Conservation (phyloP, 208 protist genomes). For the Trypanosoma melophagium region DNA sequence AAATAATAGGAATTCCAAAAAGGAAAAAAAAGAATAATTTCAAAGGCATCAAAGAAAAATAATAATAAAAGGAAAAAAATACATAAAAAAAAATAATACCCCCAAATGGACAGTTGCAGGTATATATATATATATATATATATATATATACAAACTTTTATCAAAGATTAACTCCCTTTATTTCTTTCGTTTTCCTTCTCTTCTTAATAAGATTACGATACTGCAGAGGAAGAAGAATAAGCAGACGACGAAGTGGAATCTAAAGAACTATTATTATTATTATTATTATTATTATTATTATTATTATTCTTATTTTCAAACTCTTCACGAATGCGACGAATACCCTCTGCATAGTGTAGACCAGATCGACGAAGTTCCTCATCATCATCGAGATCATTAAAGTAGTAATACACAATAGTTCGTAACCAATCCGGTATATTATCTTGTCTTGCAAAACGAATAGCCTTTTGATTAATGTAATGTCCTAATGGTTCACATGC, state of each 20-base stretch:
- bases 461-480: slow-evolving; percentile 32
- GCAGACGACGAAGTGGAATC: background rate
- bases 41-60: background rate
- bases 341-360: slow-evolving; percentile 18
- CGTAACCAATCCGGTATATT: slow-evolving; percentile 50
- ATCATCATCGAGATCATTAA: slow-evolving; percentile 56
- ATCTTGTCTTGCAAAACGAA: slow-evolving; percentile 43
- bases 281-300: background rate
- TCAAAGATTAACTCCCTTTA: too few relatives aligned
- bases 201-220: too few relatives aligned
- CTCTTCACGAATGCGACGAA: slow-evolving; percentile 25
- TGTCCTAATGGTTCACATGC: slow-evolving; percentile 27
- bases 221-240: background rate
- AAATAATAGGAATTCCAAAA: background rate
- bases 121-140: too few relatives aligned
- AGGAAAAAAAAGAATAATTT: background rate
- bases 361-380: slow-evolving; percentile 17
- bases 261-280: background rate
- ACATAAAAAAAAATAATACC: background rate
- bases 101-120: background rate
- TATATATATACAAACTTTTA: too few relatives aligned
- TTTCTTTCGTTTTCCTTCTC: too few relatives aligned
- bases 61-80: slow-evolving; percentile 3
- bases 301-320: slow-evolving; percentile 16
- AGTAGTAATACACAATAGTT: slow-evolving; percentile 62